A percentile compares a stretch with the other conserved stretches of the same genome.
Conservation (phyloP, 495 filamentous ascomycete species). For the Bacidia gigantensis region DNA sequence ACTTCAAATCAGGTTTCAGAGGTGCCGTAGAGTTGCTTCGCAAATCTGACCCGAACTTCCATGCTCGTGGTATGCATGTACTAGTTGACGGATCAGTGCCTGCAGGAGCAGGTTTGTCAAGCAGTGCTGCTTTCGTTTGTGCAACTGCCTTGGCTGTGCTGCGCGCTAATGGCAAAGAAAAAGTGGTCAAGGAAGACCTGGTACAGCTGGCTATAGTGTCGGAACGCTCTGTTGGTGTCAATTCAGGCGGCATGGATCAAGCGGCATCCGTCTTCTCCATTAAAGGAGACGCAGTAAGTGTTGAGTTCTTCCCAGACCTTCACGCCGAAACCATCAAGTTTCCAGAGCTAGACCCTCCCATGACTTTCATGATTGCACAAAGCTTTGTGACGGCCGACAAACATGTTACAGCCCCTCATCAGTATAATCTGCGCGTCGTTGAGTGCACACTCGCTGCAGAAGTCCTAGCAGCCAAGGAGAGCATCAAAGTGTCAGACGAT, state of each 20-base stretch:
- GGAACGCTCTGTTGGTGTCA: conserved; percentile 88
- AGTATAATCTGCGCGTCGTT: conserved; percentile 94
- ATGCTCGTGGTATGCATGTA: conserved; percentile 70
- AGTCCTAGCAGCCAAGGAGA: conserved; percentile 47
- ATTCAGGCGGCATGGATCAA: conserved; percentile 98
- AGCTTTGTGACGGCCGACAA: conserved; percentile 90
- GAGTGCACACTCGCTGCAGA: conserved; percentile 86
- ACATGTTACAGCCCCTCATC: conserved; percentile 78
- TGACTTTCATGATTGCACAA: conserved; percentile 87
- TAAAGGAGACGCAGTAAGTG: conserved; percentile 73
- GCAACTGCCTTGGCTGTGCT: conserved; percentile 80
- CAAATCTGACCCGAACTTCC: conserved; percentile 46
- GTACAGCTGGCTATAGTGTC: conserved; percentile 86
- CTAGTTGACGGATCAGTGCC: conserved; percentile 87
- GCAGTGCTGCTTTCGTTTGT: conserved; percentile 88
- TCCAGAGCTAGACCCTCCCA: conserved; percentile 65
- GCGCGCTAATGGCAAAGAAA: conserved; percentile 65
- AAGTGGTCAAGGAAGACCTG: conserved; percentile 77
- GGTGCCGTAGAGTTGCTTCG: conserved; percentile 70
- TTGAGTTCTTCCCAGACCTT: conserved; percentile 76
- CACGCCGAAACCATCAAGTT: conserved; percentile 66
- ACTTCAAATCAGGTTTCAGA: conserved; percentile 83
- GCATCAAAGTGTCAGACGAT: conserved; percentile 59
- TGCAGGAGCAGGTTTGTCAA: conserved; percentile 79
- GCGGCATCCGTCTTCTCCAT: conserved; percentile 89